Evolutionary conservation across 1,284 basidiomycete species (phyloP).

Genomic region (Pseudozyma flocculosa): DNA sequence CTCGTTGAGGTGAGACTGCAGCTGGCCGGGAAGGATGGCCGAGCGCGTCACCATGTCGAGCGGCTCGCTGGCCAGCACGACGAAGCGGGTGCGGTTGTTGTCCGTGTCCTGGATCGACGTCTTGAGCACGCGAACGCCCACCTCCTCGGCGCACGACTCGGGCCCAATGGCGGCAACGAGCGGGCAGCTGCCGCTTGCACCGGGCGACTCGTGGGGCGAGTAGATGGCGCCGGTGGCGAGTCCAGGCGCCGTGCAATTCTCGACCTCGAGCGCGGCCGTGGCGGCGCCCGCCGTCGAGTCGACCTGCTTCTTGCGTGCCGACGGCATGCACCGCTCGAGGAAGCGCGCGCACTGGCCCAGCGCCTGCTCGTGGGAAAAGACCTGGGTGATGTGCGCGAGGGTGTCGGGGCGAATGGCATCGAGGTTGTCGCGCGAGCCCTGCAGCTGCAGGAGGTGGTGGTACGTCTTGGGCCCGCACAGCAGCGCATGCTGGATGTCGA

Average conservation of each 20-base stretch:
- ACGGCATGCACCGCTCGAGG: constrained; percentile 28
- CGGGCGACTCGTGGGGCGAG: constrained; percentile 16
- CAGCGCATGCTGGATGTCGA: constrained; percentile 29
- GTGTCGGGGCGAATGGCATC: constrained; percentile 27
- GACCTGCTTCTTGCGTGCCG: constrained; percentile 30
- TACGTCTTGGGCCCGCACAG: constrained; percentile 36
- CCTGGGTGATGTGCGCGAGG: constrained; percentile 35
- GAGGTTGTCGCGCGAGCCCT: constrained; percentile 20
- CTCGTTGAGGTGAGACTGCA: constrained; percentile 12
- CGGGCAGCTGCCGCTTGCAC: constrained; percentile 1
- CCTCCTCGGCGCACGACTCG: constrained; percentile 10
- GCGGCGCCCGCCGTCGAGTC: constrained; percentile 36
- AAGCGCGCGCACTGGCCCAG: constrained; percentile 33
- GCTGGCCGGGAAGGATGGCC: constrained; percentile 13
- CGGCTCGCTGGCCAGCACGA: constrained; percentile 31
- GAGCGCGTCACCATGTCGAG: constrained; percentile 10
- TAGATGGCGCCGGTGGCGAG: constrained; percentile 12
- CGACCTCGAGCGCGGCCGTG: constrained; percentile 27
- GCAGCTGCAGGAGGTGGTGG: constrained; percentile 27
- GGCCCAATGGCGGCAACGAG: constrained; percentile 31
- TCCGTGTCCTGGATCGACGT: constrained; percentile 28
- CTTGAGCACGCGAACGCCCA: constrained; percentile 21
- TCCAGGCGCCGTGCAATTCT: constrained; percentile 28
- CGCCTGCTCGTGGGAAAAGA: constrained; percentile 40
- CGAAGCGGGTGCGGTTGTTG: constrained; percentile 35